Percentiles rank a stretch among this genome's conserved stretches.
phyloP scores from a whole-genome alignment of 2,329 filamentous ascomycete genomes.

The Botrytis squamosa region DNA sequence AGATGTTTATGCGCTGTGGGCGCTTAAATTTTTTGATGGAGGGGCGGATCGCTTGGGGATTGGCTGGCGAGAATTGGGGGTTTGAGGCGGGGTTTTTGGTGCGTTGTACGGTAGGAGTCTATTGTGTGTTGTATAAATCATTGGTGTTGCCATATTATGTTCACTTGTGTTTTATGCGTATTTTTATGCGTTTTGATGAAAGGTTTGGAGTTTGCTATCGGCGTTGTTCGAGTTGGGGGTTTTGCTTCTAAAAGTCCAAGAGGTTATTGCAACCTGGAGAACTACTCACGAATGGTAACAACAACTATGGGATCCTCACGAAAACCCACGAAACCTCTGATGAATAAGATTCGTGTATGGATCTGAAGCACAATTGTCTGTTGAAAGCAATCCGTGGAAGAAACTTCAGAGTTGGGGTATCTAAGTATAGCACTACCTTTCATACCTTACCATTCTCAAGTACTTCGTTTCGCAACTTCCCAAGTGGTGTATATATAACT shows the following conservation, averaged over 20 bases:
- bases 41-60: neutral
- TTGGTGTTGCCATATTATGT: neutral
- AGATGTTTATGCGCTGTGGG: neutral
- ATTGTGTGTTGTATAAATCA: neutral
- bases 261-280: neutral
- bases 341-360: neutral
- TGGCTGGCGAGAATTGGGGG: neutral
- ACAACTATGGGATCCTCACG: neutral
- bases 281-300: neutral
- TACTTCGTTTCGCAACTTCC: neutral
- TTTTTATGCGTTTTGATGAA: neutral
- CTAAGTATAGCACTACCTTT: neutral
- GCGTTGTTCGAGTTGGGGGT: neutral
- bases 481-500: neutral
- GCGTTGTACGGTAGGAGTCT: neutral
- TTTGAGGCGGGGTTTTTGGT: neutral
- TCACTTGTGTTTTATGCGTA: neutral
- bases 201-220: neutral
- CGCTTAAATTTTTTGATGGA: constrained; percentile 3
- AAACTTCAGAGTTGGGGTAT: no score
- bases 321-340: no score
- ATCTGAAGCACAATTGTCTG: neutral
- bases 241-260: neutral
- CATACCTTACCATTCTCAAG: no score
- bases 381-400: neutral